phyloP scores from a whole-genome alignment of 106 monocot species.

The Allium cepa region DNA sequence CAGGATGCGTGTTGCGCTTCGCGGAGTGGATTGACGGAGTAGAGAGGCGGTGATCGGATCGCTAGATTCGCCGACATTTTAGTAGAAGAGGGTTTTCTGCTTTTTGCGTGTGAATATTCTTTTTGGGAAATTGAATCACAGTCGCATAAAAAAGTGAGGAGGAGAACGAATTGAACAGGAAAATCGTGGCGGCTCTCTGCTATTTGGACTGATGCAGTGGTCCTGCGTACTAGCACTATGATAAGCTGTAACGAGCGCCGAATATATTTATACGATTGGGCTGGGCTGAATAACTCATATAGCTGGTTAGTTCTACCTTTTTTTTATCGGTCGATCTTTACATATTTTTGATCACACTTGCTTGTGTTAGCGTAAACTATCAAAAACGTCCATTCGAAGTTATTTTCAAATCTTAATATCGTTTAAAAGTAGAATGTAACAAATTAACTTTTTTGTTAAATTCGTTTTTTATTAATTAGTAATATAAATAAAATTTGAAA shows the following conservation, averaged over 20 bases:
- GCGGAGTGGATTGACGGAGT: background rate
- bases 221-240: background rate
- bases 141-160: background rate
- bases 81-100: no score
- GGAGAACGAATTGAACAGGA: background rate
- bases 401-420: no score
- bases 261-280: background rate
- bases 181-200: conserved; percentile 1
- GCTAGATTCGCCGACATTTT: conserved; percentile 6
- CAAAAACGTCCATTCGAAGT: no score
- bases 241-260: background rate
- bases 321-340: no score
- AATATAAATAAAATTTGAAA: no score
- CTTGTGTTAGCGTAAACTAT: no score
- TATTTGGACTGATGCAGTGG: background rate
- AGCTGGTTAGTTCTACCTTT: no score
- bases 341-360: no score
- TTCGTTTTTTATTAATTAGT: no score
- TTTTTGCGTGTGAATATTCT: background rate
- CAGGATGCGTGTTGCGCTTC: background rate
- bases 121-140: background rate
- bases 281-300: no score
- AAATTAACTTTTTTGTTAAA: no score
- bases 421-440: no score
- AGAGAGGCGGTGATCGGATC: background rate